These are phyloP conservation scores for Trypethelium eluteriae DNA, from an alignment of 495 filamentous ascomycete species.

Conservation along the genomic window DNA sequence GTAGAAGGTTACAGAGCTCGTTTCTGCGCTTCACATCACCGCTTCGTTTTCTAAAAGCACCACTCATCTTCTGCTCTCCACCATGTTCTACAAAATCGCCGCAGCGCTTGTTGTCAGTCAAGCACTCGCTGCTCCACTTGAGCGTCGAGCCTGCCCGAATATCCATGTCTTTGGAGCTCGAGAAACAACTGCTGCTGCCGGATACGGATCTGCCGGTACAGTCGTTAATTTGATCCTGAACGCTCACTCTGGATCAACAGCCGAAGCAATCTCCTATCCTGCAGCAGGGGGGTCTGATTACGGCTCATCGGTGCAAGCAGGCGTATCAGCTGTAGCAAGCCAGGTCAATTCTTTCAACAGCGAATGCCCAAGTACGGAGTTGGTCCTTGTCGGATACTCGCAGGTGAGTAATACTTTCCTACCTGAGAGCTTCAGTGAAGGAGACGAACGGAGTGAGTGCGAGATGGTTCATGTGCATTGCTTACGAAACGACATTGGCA, in stretches of 20 bases:
- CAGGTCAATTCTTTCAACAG: constrained; percentile 15
- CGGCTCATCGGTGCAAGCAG: constrained; percentile 17
- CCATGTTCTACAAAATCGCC: constrained; percentile 2
- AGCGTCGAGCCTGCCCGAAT: constrained; percentile 12
- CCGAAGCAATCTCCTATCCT: constrained; percentile 23
- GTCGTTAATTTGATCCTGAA: constrained; percentile 20
- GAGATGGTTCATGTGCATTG: too few relatives aligned
- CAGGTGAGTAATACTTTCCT: background rate
- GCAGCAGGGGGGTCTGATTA: constrained; percentile 18
- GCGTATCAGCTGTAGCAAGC: constrained; percentile 15
- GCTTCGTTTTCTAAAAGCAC: background rate
- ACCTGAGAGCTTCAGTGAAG: background rate
- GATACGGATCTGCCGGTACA: constrained; percentile 19
- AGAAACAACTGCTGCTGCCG: constrained; percentile 23
- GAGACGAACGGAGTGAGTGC: too few relatives aligned
- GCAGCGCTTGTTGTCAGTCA: background rate
- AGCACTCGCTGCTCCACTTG: constrained; percentile 7
- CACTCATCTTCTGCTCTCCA: background rate
- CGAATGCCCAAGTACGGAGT: constrained; percentile 19
- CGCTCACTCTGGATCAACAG: constrained; percentile 20
- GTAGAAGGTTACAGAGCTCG: background rate
- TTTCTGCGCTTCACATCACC: background rate
- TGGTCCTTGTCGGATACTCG: constrained; percentile 23
- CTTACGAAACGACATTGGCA: background rate
- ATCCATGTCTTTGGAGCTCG: constrained; percentile 26